Evolutionary conservation across 768 basidiomycete species (phyloP), one percentile per base, ranked within the genome.

Genomic region (Leccinum arenicola): DNA sequence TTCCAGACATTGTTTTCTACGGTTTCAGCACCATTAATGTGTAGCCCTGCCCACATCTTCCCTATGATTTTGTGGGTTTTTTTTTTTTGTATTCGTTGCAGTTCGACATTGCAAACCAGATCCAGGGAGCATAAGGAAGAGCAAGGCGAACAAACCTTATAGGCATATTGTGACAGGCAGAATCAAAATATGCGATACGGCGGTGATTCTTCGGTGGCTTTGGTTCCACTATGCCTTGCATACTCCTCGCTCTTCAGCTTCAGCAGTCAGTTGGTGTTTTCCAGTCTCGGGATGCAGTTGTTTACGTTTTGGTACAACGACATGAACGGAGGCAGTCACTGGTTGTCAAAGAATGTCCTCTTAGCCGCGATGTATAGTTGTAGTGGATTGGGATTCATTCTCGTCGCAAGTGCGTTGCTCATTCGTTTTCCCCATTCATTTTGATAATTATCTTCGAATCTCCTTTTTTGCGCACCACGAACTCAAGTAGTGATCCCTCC

Each of bases 141-240:
- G 81, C 57, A 70, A 61, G 21, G 49, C 69, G 50, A 82, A 82
- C 65, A 79, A 80, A 52, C 75, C 77, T 2, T 75, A 76, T 56
- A 67, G 81, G 12, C 81, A 80, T 0, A 62, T 82, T 17, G 80
- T 80, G 0, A 68, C 80, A 6, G 75, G 75, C 0, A 76, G 77
- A 21, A 76, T 82, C 17, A 70, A 71, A 12, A 45, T 76, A 0
- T 55, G 36, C 4, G 55, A 75, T 10, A 76, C 80, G 4, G 64
- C 61, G 21, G 21, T 2, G 9, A 54, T 71, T 1, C 66, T 81
- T 21, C 75, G 77, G 6, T 76, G 76, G 74, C 48, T 74, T 6
- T 73, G 7, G 66, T 75, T 9, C 64, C 72, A 0, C 54, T 74
- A 7, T 81, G 77, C 57, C 56, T 78, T 9, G 61, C 66, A n/a